Evolutionary conservation across 495 filamentous ascomycete genomes (phyloP), one percentile per base, ranked within the genome.

Genomic region (Aspergillus nidulans): DNA sequence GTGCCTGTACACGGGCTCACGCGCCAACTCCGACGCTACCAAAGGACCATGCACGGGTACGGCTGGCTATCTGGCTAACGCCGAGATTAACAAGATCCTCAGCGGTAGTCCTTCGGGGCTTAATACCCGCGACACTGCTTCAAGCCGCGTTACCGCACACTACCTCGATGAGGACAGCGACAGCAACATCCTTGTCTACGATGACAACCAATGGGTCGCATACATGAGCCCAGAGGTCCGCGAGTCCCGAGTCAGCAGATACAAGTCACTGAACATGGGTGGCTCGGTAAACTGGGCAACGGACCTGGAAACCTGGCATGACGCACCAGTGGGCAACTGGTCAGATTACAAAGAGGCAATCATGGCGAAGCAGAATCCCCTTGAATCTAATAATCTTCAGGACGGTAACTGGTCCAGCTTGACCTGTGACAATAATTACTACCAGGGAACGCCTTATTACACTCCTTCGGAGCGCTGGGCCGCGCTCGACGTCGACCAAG

Each of bases 241-340:
- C 6, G 30, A 6, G 30, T 34, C 30, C 9, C 30, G 30, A 6
- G 30, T 34, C 6, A 34, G 6, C 30, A 34, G 15, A 12, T 34
- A 34, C 30, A 6, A 34, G 30, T 6, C 4, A 13, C 30, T 34
- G 30, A 34, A 62, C 34, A 57, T 77, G 26, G 65, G 53, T 8
- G 73, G 72, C 5, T 67, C 63, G 5, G 62, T 51, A 4, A 70
- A 76, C 49, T 77, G 70, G 74, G 74, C 74, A 20, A 60, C 55
- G 23, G 71, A 75, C 45, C 59, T 77, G 44, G 51, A 68, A 24
- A 34, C 26, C 8, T 61, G 32, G 32, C 49, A 51, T 3, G 30
- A 34, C 30, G 30, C 30, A 20, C 19, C 24, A 1, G 16, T 24
- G 15, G 19, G n/a, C n/a, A 46, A 18, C 47, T 47, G 48, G 55